Conservation (phyloP, 768 basidiomycete genomes). For the Trichaptum fuscoviolaceum region DNA sequence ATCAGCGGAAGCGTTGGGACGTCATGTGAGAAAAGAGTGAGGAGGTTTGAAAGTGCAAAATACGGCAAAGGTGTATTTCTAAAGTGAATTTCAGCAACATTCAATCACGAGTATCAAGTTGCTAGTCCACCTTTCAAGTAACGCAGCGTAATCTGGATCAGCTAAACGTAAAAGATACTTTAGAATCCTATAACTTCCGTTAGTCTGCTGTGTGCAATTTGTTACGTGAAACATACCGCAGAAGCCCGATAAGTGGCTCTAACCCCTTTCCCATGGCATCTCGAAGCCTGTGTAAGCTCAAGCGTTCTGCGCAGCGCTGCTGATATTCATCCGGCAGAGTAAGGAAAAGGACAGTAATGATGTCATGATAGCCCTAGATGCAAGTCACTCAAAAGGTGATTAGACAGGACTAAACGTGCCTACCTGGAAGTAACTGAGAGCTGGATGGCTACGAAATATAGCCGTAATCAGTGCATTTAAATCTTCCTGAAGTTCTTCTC, state of each 20-base stretch:
- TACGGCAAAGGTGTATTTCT: conserved; percentile 81
- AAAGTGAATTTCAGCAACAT: conserved; percentile 4
- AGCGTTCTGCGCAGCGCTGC: conserved; percentile 56
- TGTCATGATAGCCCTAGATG: conserved; percentile 79
- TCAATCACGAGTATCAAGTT: conserved; percentile 1
- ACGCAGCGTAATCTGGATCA: conserved; percentile 63
- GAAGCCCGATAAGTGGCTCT: conserved; percentile 77
- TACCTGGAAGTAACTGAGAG: conserved; percentile 81
- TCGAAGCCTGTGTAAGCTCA: conserved; percentile 72
- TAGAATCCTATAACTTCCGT: conserved; percentile 47
- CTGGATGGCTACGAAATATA: conserved; percentile 67
- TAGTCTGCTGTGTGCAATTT: not conserved
- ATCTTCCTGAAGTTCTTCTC: conserved; percentile 54
- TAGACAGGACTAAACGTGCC: conserved; percentile 6
- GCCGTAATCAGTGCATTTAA: conserved; percentile 70
- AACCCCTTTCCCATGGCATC: conserved; percentile 87
- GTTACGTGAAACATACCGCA: conserved; percentile 42
- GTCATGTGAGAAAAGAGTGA: conserved; percentile 92
- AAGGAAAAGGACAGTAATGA: conserved; percentile 77
- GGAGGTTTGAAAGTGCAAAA: conserved; percentile 82
- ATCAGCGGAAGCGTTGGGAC: conserved; percentile 84
- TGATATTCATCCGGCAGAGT: conserved; percentile 61
- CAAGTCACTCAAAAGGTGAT: conserved; percentile 1
- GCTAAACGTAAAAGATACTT: conserved; percentile 66
- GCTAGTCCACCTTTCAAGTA: conserved; percentile 56